Evolutionary conservation across 1,139 yeast genomes (phyloP).

Genomic region (Blastobotrys aristatus): DNA sequence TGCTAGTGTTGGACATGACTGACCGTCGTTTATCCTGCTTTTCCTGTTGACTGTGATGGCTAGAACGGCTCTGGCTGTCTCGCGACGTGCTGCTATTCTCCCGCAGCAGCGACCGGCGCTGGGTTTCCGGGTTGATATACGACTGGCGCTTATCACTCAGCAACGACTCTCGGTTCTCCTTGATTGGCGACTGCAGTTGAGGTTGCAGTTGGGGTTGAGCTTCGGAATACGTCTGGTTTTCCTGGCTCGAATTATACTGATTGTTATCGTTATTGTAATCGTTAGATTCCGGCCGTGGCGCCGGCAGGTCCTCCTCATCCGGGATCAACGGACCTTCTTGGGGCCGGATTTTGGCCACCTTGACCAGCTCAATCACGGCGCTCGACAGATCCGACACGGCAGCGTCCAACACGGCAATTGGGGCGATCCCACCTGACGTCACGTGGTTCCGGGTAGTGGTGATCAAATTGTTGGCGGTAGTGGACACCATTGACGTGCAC

Average conservation of each 20-base stretch:
- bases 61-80: not conserved
- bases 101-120: not conserved
- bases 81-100: not conserved
- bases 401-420: constrained; percentile 68
- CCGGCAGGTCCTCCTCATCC: constrained; percentile 8
- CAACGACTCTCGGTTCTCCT: not conserved
- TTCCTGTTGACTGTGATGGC: not conserved
- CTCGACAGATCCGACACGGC: constrained; percentile 73
- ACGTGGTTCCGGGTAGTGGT: constrained; percentile 77
- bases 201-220: not conserved
- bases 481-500: constrained; percentile 45
- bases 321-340: constrained; percentile 8
- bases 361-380: constrained; percentile 65
- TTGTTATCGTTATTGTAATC: not conserved
- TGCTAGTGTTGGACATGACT: not conserved
- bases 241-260: not conserved
- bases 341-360: constrained; percentile 46
- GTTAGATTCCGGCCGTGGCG: constrained; percentile 14
- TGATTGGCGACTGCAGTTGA: not conserved
- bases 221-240: not conserved
- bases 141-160: not conserved
- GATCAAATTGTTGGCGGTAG: constrained; percentile 69
- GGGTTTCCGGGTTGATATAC: not conserved
- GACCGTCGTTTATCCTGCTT: not conserved
- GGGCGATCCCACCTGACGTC: constrained; percentile 57